A percentile compares a stretch with the other conserved stretches of the same genome.
phyloP scores from a whole-genome alignment of 352 stramenopile genomes.

The Thraustochytrium striatum region DNA sequence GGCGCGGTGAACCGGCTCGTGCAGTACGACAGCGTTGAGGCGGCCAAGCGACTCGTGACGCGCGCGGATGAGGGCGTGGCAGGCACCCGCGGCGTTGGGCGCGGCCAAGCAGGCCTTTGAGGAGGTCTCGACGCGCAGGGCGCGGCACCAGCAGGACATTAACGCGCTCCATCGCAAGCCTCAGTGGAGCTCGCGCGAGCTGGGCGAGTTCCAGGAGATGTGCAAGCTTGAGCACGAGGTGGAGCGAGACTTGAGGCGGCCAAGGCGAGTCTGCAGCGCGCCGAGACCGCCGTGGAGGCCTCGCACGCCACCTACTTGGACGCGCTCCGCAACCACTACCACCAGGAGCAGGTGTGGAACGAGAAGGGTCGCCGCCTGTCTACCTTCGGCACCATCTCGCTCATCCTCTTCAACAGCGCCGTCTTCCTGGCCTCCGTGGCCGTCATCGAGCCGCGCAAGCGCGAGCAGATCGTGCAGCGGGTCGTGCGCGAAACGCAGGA shows the following conservation, averaged over 20 bases:
- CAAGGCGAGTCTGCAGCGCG: not conserved
- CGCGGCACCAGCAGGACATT: constrained; percentile 32
- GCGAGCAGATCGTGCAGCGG: constrained; percentile 16
- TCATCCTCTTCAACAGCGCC: constrained; percentile 29
- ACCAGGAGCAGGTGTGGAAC: constrained; percentile 36
- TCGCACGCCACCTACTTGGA: not conserved
- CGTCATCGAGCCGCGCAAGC: constrained; percentile 27
- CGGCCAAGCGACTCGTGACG: no score
- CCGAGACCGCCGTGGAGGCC: not conserved
- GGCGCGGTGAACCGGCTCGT: no score
- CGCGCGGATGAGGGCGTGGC: no score
- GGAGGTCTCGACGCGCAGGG: not conserved
- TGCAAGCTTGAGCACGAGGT: constrained; percentile 25
- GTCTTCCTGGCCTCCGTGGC: constrained; percentile 27
- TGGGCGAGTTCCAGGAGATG: constrained; percentile 39
- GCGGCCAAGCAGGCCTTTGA: constrained; percentile 21
- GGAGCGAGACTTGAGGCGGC: not conserved
- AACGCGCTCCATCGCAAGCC: constrained; percentile 30
- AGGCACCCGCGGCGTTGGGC: no score
- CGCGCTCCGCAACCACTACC: constrained; percentile 26
- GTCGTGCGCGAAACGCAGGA: constrained; percentile 6
- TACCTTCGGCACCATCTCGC: constrained; percentile 2
- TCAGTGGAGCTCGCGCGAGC: constrained; percentile 26
- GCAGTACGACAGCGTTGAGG: no score
- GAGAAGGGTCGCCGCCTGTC: constrained; percentile 28